These are phyloP conservation scores for Dissoconium aciculare DNA, from an alignment of 2,329 filamentous ascomycete genomes.

Conservation along the genomic window DNA sequence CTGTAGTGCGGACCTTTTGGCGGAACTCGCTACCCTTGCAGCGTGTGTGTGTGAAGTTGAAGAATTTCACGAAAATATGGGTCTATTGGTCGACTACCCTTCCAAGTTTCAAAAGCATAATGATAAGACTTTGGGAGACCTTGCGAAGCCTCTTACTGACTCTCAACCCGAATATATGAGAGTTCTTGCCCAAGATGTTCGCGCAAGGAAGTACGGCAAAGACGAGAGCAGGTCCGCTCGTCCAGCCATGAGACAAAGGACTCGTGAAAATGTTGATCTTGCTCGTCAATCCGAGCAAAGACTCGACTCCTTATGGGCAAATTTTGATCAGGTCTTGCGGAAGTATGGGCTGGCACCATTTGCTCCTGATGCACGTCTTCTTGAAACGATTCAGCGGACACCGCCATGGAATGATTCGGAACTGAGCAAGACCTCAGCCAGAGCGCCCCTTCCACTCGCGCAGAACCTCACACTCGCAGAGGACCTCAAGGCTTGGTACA, in stretches of 20 bases:
- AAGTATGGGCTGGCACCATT: background rate
- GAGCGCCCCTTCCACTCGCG: background rate
- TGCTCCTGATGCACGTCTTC: conserved; percentile 4
- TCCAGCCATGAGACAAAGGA: conserved; percentile 6
- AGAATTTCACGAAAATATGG: no score
- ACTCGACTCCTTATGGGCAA: conserved; percentile 7
- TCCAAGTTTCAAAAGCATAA: background rate
- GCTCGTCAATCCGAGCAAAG: conserved; percentile 5
- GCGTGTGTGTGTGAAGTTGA: no score
- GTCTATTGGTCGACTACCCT: conserved; percentile 2
- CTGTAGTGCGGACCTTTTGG: no score
- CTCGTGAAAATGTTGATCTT: conserved; percentile 6
- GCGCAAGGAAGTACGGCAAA: background rate
- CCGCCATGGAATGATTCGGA: conserved; percentile 7
- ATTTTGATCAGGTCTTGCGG: background rate
- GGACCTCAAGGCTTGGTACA: conserved; percentile 17
- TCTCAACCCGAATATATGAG: background rate
- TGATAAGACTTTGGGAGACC: background rate
- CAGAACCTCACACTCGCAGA: background rate
- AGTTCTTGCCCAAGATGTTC: background rate
- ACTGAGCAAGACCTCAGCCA: background rate
- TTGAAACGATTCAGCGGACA: conserved; percentile 6
- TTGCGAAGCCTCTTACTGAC: no score
- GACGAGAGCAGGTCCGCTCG: conserved; percentile 1
- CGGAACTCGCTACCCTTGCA: no score